These are phyloP conservation scores for Lactifluus volemus DNA, from an alignment of 768 basidiomycete species.

Conservation along the genomic window DNA sequence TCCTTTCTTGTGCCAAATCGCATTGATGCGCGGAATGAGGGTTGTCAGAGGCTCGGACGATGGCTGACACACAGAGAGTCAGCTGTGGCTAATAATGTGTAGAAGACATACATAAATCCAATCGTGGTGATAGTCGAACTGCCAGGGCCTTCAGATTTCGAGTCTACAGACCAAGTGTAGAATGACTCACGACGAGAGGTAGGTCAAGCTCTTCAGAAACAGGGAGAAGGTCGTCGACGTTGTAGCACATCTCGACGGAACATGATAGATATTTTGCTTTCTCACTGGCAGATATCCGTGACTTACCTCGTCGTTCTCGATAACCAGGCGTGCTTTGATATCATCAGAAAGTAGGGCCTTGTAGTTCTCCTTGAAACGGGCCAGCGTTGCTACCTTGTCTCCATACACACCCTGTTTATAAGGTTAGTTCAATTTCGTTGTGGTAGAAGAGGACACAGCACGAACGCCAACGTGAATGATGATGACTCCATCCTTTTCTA, in stretches of 20 bases:
- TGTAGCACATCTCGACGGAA: constrained; percentile 58
- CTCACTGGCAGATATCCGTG: neutral
- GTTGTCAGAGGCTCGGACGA: constrained; percentile 41
- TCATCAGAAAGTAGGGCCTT: constrained; percentile 45
- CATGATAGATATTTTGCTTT: neutral
- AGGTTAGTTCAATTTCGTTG: neutral
- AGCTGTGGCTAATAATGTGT: constrained; percentile 16
- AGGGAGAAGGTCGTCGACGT: constrained; percentile 79
- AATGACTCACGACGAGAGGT: constrained; percentile 35
- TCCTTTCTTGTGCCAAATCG: constrained; percentile 64
- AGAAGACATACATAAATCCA: constrained; percentile 40
- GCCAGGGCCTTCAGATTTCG: neutral
- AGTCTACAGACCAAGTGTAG: constrained; percentile 42
- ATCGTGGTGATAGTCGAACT: constrained; percentile 76
- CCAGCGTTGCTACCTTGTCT: constrained; percentile 64
- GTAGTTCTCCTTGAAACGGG: constrained; percentile 67
- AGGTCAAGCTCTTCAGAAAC: constrained; percentile 78
- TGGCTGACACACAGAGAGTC: constrained; percentile 18
- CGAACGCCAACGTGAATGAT: constrained; percentile 77
- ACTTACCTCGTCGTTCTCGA: constrained; percentile 90
- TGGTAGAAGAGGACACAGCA: neutral
- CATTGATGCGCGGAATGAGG: constrained; percentile 69
- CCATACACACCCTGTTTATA: constrained; percentile 58
- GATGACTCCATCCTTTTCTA: constrained; percentile 80
- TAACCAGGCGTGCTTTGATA: constrained; percentile 64